These are phyloP conservation scores for Talaromyces sp. DNA, from an alignment of 2,329 filamentous ascomycete species.

Conservation along the genomic window DNA sequence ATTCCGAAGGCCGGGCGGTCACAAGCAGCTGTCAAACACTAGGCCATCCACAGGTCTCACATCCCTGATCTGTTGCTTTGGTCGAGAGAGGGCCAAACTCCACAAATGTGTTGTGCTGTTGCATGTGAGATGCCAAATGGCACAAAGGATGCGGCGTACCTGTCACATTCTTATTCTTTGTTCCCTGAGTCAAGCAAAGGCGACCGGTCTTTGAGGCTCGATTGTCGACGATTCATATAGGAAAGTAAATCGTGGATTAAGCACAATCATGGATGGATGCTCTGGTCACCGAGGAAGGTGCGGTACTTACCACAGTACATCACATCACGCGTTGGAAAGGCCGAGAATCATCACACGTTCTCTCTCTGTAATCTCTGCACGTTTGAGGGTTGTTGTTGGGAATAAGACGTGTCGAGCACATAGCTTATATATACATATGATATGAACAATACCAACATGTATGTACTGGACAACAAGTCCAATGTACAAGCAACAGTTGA, in stretches of 20 bases:
- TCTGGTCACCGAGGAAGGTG: neutral
- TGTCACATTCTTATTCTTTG: neutral
- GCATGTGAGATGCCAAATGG: slow-evolving; percentile 8
- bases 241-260: neutral
- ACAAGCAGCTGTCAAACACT: neutral
- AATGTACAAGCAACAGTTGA: too few relatives aligned
- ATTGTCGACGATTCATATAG: neutral
- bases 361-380: neutral
- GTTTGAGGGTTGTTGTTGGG: neutral
- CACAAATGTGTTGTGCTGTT: neutral
- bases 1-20: neutral
- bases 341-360: neutral
- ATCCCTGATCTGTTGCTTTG: neutral
- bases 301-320: neutral
- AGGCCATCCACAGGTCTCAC: neutral
- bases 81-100: neutral
- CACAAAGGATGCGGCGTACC: neutral
- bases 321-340: neutral
- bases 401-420: neutral
- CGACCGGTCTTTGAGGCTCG: neutral
- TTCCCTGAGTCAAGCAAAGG: neutral
- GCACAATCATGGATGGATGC: neutral
- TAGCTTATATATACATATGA: neutral
- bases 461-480: neutral
- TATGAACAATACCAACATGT: neutral